Percentiles rank a stretch among this genome's conserved stretches.
phyloP scores from a whole-genome alignment of 2,329 filamentous ascomycete species.

The Epicoccum sorghinum region DNA sequence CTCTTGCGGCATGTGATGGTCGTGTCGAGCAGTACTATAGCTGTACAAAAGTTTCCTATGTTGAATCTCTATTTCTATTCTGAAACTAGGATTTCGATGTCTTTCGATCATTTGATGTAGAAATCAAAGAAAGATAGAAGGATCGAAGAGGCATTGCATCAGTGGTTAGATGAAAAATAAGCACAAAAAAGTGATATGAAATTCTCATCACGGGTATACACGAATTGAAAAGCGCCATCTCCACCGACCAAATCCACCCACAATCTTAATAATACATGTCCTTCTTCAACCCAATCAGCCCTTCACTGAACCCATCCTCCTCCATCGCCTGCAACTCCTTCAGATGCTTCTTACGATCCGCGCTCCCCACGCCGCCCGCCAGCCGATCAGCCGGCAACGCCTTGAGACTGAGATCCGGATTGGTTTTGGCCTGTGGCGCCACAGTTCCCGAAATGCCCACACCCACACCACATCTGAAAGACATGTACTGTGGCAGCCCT shows the following conservation, averaged over 20 bases:
- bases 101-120: no score
- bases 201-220: slow-evolving; percentile 19
- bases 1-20: neutral
- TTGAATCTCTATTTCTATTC: neutral
- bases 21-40: slow-evolving; percentile 1
- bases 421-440: slow-evolving; percentile 9
- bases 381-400: slow-evolving; percentile 18
- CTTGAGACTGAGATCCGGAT: slow-evolving; percentile 1
- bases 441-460: slow-evolving; percentile 2
- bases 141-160: no score
- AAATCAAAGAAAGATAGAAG: no score
- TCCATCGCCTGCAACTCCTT: slow-evolving; percentile 32
- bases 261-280: slow-evolving; percentile 30
- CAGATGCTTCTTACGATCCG: slow-evolving; percentile 26
- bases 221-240: slow-evolving; percentile 5
- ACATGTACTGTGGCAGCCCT: slow-evolving; percentile 29
- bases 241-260: neutral
- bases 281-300: slow-evolving; percentile 43
- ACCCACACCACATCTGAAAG: slow-evolving; percentile 33
- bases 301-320: slow-evolving; percentile 33
- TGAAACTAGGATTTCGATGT: no score
- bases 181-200: neutral
- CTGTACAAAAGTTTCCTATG: slow-evolving; percentile 4
- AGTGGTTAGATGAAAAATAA: no score
- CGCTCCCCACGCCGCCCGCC: slow-evolving; percentile 34